A percentile compares a stretch with the other conserved stretches of the same genome.
Conservation (phyloP, 2,329 filamentous ascomycete species). For the Aspergillus oerlinghausenensis region DNA sequence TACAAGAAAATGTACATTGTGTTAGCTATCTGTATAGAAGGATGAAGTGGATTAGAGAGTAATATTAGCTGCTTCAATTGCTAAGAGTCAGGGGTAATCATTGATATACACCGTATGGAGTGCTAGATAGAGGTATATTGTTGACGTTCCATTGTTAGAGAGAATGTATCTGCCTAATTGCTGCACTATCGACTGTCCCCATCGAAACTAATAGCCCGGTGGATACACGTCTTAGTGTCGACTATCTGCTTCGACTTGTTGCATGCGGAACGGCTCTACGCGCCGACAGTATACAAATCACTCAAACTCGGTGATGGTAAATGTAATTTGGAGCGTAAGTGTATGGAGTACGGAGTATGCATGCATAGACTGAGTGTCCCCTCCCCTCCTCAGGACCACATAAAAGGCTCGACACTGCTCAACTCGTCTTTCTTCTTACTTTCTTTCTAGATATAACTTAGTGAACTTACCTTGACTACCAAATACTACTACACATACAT, state of each 20-base stretch:
- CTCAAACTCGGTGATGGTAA: background rate
- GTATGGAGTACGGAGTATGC: background rate
- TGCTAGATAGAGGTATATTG: background rate
- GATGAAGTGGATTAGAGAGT: background rate
- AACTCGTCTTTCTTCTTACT: background rate
- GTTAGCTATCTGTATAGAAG: background rate
- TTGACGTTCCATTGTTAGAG: background rate
- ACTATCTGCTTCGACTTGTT: background rate
- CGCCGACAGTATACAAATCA: background rate
- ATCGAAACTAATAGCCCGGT: conserved; percentile 14
- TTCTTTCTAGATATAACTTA: background rate
- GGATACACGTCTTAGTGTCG: conserved; percentile 12
- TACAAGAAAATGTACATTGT: background rate
- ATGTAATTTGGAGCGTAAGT: background rate
- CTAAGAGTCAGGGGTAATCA: background rate
- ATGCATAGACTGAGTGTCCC: background rate
- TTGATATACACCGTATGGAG: background rate
- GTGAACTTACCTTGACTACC: background rate
- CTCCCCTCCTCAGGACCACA: conserved; percentile 1
- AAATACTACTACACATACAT: background rate
- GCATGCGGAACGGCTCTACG: background rate
- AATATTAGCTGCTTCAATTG: background rate
- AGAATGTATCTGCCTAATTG: conserved; percentile 18
- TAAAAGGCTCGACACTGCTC: background rate
- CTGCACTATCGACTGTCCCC: conserved; percentile 12